These are phyloP conservation scores for Zygotorulaspora chibaensis DNA, from an alignment of 805 yeast species.

Conservation along the genomic window DNA sequence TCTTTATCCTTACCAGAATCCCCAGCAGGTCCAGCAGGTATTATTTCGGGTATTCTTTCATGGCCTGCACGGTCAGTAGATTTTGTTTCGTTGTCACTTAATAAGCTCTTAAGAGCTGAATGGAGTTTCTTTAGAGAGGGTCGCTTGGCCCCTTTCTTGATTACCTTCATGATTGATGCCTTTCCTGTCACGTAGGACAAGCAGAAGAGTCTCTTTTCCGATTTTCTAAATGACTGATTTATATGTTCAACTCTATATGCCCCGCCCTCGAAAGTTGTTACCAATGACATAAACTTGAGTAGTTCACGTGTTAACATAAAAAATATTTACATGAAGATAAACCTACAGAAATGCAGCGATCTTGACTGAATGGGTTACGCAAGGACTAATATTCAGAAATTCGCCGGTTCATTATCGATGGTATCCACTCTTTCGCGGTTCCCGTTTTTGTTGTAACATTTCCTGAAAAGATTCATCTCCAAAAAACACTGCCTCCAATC, in stretches of 20 bases:
- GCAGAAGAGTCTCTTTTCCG: no score
- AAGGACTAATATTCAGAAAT: neutral
- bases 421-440: constrained; percentile 46
- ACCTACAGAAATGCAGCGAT: no score
- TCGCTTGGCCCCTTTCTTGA: constrained; percentile 12
- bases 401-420: constrained; percentile 20
- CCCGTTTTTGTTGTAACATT: constrained; percentile 58
- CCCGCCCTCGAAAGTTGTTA: no score
- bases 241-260: no score
- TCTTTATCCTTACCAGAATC: neutral
- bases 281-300: no score
- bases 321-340: neutral
- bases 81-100: constrained; percentile 9
- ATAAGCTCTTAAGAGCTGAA: constrained; percentile 22
- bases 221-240: no score
- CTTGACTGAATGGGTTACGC: no score
- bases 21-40: neutral
- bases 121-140: constrained; percentile 17
- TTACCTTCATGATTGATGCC: constrained; percentile 8
- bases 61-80: neutral
- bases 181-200: no score
- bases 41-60: constrained; percentile 7
- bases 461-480: constrained; percentile 60
- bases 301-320: neutral
- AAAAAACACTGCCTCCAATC: constrained; percentile 74